Evolutionary conservation across 306 rosid species (phyloP).

Genomic region (Hippophae rhamnoides): DNA sequence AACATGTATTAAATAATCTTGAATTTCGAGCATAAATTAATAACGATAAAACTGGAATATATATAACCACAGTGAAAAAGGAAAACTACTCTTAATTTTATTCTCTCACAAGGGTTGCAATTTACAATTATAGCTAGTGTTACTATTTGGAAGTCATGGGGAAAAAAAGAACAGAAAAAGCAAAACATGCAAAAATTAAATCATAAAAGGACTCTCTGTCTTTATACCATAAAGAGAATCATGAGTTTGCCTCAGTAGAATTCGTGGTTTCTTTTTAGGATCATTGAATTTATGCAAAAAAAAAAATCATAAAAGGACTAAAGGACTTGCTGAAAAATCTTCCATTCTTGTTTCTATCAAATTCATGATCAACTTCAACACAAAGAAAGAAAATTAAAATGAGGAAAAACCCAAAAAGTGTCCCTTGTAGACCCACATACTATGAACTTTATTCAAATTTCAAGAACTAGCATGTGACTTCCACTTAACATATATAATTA

Average conservation of each 20-base stretch:
- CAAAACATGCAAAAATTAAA: conserved; percentile 4
- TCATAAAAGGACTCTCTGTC: conserved; percentile 14
- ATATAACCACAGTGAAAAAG: neutral
- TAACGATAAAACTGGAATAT: no score
- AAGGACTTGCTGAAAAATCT: conserved; percentile 18
- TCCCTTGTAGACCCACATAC: conserved; percentile 7
- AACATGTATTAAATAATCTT: no score
- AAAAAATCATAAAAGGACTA: conserved; percentile 29
- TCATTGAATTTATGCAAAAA: conserved; percentile 24
- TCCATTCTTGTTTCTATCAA: conserved; percentile 16
- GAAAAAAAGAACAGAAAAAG: conserved; percentile 4
- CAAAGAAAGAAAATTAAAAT: neutral
- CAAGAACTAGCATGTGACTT: conserved; percentile 8
- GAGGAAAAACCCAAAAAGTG: conserved; percentile 14
- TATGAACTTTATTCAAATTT: conserved; percentile 11
- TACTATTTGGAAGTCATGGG: conserved; percentile 6
- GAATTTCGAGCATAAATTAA: no score
- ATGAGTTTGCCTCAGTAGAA: conserved; percentile 11
- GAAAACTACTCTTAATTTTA: neutral
- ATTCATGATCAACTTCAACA: neutral
- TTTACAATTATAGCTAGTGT: conserved; percentile 1
- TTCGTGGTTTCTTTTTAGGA: conserved; percentile 15
- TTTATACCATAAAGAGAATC: conserved; percentile 12
- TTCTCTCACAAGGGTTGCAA: conserved; percentile 2
- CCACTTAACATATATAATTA: neutral